Evolutionary conservation across 192 early-diverging fungal genomes (phyloP), one percentile per base, ranked within the genome.

Genomic region (Podila clonocystis): DNA sequence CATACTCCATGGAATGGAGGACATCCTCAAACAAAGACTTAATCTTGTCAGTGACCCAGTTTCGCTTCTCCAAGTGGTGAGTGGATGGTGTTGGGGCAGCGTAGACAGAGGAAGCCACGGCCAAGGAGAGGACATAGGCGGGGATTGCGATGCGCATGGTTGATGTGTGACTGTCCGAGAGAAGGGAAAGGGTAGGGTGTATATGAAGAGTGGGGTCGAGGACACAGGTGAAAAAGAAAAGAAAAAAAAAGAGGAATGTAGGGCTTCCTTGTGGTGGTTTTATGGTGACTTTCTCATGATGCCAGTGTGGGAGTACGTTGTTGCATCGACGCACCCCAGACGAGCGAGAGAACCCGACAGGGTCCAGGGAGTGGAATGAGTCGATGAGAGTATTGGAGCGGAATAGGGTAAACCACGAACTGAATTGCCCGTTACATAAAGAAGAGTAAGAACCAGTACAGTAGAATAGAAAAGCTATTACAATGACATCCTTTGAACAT

Each of bases 131-230:
- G 12, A 80, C 72, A 20, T 73, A 49, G 19, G 71, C 57, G 22
- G 77, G 58, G 31, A 80, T 36, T 31, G 9, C 36, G 59, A 78
- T 71, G 50, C 75, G 68, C 75, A 78, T 78, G 6, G 22, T 70
- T 13, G 5, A 19, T 33, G 63, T 38, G 22, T 65, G 59, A 12
- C 15, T 29, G 30, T 60, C 13, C 11, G 41, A 17, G 8, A 15
- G 7, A 38, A 11, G 6, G 30, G 36, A 19, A 63, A 63, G 20
- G 30, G 62, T 26, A 38, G 9, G 36, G 62, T 63, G n/a, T n/a
- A 41, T 20, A 38, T 9, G 19, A 24, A 41, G 6, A 9, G 30
- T n/a, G 36, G 31, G 62, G 62, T 63, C 62, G 20, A 24, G 31
- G 62, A 63, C 62, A 63, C 31, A 34, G 62, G 34, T 22, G 36